A percentile compares a stretch with the other conserved stretches of the same genome.
Conservation (phyloP, 179 eudicot genomes). For the Silene vulgaris region DNA sequence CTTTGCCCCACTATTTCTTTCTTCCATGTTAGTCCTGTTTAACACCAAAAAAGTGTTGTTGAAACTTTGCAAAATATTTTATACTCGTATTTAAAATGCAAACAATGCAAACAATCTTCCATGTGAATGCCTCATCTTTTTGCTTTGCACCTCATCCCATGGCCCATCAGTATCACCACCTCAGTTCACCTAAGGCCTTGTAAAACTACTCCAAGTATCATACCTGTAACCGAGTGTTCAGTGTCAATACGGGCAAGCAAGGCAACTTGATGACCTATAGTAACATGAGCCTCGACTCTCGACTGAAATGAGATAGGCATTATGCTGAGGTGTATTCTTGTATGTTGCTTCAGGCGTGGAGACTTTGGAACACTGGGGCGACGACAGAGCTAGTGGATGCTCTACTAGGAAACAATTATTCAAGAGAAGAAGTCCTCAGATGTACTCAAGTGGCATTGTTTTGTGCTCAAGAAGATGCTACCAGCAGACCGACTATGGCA, state of each 20-base stretch:
- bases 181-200: background rate
- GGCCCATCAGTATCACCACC: background rate
- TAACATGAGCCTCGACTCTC: background rate
- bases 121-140: background rate
- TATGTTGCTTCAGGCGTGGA: conserved; percentile 39
- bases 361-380: conserved; percentile 37
- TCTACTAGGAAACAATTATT: conserved; percentile 17
- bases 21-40: background rate
- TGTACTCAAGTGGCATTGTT: conserved; percentile 52
- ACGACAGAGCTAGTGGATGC: conserved; percentile 30
- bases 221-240: background rate
- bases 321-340: conserved; percentile 1
- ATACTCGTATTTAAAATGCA: background rate
- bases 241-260: background rate
- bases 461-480: conserved; percentile 46
- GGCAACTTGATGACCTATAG: background rate
- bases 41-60: background rate
- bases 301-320: background rate
- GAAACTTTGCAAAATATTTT: no score
- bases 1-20: background rate
- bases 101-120: background rate
- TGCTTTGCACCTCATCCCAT: background rate
- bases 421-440: conserved; percentile 29
- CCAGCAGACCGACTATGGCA: conserved; percentile 46
- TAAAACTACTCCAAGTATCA: background rate